These are phyloP conservation scores for Suhomyces vadensis DNA, from an alignment of 805 yeast genomes.

Conservation along the genomic window DNA sequence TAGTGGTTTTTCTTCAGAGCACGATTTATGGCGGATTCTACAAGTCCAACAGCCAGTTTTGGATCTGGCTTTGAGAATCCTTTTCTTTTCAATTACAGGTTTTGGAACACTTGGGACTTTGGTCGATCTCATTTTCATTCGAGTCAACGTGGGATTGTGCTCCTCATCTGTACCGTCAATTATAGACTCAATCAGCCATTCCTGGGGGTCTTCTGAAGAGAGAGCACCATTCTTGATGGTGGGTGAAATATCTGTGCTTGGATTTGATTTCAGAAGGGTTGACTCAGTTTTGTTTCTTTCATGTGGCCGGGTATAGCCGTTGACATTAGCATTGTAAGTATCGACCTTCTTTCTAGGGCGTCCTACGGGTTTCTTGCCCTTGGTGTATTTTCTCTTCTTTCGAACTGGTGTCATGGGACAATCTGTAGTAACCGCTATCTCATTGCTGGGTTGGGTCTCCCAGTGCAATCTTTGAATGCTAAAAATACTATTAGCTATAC, in stretches of 20 bases:
- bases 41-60: conserved; percentile 80
- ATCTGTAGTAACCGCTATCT: background rate
- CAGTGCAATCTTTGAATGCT: no score
- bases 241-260: no score
- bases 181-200: no score
- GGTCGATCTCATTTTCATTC: no score
- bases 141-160: no score
- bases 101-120: no score
- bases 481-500: no score
- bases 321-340: background rate
- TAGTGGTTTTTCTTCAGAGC: conserved; percentile 63
- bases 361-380: background rate
- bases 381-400: background rate
- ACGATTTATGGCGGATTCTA: conserved; percentile 68
- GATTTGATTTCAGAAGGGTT: no score
- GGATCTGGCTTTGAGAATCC: conserved; percentile 37
- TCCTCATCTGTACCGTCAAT: no score
- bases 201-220: no score
- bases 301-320: background rate
- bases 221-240: no score
- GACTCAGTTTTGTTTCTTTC: no score
- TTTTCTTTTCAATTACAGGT: conserved; percentile 18
- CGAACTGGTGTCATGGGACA: background rate
- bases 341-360: conserved; percentile 2
- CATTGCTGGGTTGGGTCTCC: background rate